Evolutionary conservation across 2,329 filamentous ascomycete genomes (phyloP), one percentile per base, ranked within the genome.

Genomic region (Alternaria triticimaculans): DNA sequence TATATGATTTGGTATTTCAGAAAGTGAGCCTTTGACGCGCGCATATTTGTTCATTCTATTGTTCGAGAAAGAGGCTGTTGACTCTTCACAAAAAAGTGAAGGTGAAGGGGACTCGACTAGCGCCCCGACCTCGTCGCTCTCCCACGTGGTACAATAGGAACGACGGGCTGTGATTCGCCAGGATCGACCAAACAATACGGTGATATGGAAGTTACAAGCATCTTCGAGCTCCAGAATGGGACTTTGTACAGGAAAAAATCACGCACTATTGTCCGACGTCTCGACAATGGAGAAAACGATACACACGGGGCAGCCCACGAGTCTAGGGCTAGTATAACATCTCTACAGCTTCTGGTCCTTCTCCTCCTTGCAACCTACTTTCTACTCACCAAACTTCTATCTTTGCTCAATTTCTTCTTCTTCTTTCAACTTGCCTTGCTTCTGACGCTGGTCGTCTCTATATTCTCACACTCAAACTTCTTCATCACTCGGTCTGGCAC

Each of bases 381-480:
- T 59, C 30, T 12, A 33, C 49, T 46, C 26, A 12, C 41, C 55
- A 46, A 46, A 45, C 49, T 45, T 18, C 21, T 50, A 30, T 50
- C 50, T 14, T 23, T 37, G 46, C 44, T n/a, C 26, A 12, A 37
- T 26, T 53, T 51, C 15, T 37, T 41, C 15, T n/a, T 41, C 48
- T 30, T 51, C 10, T 37, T 58, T 26, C 5, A 12, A 37, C 6
- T 53, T 41, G 11, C 28, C 20, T 53, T 53, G 48, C 25, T 53
- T 43, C 20, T 55, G 62, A 51, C 58, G 62, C 62, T 25, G 62
- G 62, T 55, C 62, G 55, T 62, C 58, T 21, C 8, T 50, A 53
- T 9, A 25, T 23, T 41, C n/a, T 53, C 49, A 18, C 23, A 28
- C 33, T 18, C 9, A n/a, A 25, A 37, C 28, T 18, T 37, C 28